A percentile compares a stretch with the other conserved stretches of the same genome.
Evolutionary conservation across 345 rosid species (phyloP).

Genomic region (Eucalyptus sideroxylon): DNA sequence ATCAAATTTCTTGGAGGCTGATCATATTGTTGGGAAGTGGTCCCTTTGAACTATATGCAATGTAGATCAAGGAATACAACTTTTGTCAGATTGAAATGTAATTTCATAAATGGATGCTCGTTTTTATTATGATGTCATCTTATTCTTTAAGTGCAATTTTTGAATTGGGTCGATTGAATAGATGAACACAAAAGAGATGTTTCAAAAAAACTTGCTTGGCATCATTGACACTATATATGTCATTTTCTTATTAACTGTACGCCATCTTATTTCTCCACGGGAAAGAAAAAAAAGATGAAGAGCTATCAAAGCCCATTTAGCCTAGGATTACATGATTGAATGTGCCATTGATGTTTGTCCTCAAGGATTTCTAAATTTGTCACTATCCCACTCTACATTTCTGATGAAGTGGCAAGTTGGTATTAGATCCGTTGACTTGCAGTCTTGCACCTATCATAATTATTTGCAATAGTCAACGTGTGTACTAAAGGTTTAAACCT

Average conservation of each 20-base stretch:
- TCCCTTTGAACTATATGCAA: too few relatives aligned
- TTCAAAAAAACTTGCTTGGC: background rate
- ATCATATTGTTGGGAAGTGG: background rate
- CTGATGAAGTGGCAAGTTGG: background rate
- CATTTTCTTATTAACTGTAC: background rate
- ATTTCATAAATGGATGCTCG: accelerated
- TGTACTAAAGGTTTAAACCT: too few relatives aligned
- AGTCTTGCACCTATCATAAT: background rate
- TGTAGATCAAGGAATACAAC: too few relatives aligned
- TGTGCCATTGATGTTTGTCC: background rate
- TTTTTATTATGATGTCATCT: background rate
- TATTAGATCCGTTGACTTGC: background rate
- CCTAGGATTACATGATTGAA: accelerated
- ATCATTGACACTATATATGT: background rate
- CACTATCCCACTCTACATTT: background rate
- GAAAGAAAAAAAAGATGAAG: background rate
- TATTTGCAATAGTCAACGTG: accelerated
- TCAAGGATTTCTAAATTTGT: too few relatives aligned
- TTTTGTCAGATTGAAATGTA: too few relatives aligned
- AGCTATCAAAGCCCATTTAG: background rate
- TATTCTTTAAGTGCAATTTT: background rate
- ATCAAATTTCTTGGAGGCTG: too few relatives aligned
- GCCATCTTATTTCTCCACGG: background rate
- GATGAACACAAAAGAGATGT: background rate
- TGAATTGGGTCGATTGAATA: background rate